Base-by-base conservation (phyloP, 768 basidiomycete genomes). In the Ephemerocybe angulata region DNA sequence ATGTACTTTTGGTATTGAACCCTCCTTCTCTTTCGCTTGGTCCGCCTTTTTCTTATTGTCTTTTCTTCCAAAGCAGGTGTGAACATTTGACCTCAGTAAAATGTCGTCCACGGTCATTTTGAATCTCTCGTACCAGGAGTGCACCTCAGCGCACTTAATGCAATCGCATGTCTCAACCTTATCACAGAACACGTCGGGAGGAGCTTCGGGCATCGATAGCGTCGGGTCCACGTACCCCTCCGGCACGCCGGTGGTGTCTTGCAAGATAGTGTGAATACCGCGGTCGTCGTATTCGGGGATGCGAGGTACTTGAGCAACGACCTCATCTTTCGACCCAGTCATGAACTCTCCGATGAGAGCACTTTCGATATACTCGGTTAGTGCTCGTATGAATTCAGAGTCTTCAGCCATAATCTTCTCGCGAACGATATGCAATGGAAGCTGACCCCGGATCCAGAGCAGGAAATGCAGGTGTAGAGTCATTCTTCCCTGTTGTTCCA, bases 381-480 rank as follows among this genome's bases (percentile, higher is more conserved):
- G 42, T 37, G 2, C 53, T 35, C 30, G 63, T 60, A 49, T 15
- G 30, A 75, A 74, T 3, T 58, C 52, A 4, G 56, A 58, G 22
- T 63, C 60, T 2, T 44, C n/a, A 28, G 60, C 54, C 24, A 67
- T 47, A 0, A 76, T 5, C 10, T 44, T 49, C 10, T 73, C 63
- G 27, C 65, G 31, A 6, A 74, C 72, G 44, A 74, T 63, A 48
- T 75, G 65, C 3, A 72, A 75, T 8, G 67, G 58, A 0, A 66
- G 40, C 2, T 54, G 54, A 17, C 63, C 62, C 25, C 33, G 19
- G 1, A 76, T 62, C 73, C 73, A 78, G 1, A 76, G 19, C 1
- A 76, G 31, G 28, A 71, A 21, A 57, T 76, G 74, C 2, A 74
- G 38, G 60, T 78, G 76, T 2, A 77, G 47, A 0, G 70, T 73